Base-by-base conservation (phyloP, 257 asterid species). In the Coffea eugenioides region DNA sequence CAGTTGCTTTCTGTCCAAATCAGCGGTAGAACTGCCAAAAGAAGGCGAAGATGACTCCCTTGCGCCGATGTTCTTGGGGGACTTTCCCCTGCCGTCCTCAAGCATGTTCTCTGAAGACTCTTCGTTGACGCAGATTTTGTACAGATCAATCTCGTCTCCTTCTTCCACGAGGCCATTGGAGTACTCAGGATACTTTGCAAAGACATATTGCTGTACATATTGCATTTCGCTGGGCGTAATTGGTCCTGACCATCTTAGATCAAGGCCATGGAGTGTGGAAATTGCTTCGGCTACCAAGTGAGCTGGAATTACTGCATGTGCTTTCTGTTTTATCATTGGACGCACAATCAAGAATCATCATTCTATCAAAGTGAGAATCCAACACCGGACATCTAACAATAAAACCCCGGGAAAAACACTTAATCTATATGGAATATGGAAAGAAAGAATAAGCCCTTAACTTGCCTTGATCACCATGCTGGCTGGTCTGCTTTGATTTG, bases 231-330 rank as follows among this genome's bases (percentile, higher is more conserved):
- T 83, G 0, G 97, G 98, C 12, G 98, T 93, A 74, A 93, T 93
- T 76, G 98, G 98, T 13, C 97, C 97, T 20, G 97, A 93, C 98
- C 98, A 93, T 76, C 98, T 84, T 1, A 93, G 92, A 82, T 89
- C 97, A 51, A 88, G 85, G 16, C 98, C 98, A 48, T 87, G 88
- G 68, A 93, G 94, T 39, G 92, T 93, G 11, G 98, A 93, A 84
- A 93, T 93, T 41, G 97, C 98, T 80, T 93, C 98, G 0, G 98
- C 97, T 18, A 93, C 89, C 43, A 91, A 80, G 83, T 93, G 97
- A 0, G 97, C 96, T 4, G 96, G 98, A 69, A 93, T 91, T 82
- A 93, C 81, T 36, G 90, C 85, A n/a, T 87, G 87, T 54, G 86
- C 90, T 82, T 91, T 93, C 97, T 91, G 91, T 83, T 82, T 61